Conservation (phyloP, 1,284 basidiomycete species). For the Tilletia horrida region DNA sequence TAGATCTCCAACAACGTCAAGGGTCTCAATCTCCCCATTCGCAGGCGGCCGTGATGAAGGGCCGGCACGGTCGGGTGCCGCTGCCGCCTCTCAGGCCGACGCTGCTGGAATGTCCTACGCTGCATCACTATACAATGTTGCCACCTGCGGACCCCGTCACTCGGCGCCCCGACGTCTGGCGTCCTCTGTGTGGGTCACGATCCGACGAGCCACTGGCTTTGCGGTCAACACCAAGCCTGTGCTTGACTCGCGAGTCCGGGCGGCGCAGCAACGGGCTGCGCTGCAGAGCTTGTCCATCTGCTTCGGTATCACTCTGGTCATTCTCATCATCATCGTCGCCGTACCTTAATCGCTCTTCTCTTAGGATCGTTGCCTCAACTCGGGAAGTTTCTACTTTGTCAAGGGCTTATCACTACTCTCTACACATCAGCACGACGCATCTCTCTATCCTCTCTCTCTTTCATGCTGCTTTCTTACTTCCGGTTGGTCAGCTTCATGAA, state of each 20-base stretch:
- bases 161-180: neutral
- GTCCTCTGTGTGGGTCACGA: conserved; percentile 22
- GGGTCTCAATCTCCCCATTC: too few species aligned
- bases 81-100: neutral
- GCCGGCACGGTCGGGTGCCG: neutral
- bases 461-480: too few species aligned
- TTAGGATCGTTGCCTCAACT: too few species aligned
- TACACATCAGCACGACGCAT: too few species aligned
- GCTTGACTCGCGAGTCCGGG: conserved; percentile 32
- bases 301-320: conserved; percentile 26
- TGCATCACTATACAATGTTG: conserved; percentile 5
- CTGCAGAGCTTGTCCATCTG: conserved; percentile 31
- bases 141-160: neutral
- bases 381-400: too few species aligned
- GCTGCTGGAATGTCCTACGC: neutral
- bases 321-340: conserved; percentile 29
- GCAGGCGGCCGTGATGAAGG: neutral
- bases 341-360: conserved; percentile 24
- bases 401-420: too few species aligned
- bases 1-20: too few species aligned
- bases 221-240: conserved; percentile 36
- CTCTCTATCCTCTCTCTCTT: too few species aligned
- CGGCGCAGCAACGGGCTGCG: conserved; percentile 35
- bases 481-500: too few species aligned
- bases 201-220: conserved; percentile 36